Conservation (phyloP, 176 grass and related monocot genomes). For the Phragmites australis region DNA sequence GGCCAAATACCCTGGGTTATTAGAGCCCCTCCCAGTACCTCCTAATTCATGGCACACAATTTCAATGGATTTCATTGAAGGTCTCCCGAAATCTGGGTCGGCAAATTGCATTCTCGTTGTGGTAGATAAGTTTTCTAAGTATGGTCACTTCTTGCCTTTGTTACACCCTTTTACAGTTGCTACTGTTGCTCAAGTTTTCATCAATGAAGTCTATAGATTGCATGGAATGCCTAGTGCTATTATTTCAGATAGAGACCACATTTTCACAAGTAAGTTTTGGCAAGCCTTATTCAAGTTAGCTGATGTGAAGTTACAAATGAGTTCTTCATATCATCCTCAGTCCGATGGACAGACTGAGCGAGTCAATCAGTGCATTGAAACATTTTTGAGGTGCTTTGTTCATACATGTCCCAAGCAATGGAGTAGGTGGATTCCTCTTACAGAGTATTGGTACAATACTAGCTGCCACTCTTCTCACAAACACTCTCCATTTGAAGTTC, state of each 20-base stretch:
- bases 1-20: not conserved
- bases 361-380: not conserved
- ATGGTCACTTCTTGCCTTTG: not conserved
- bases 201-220: not conserved
- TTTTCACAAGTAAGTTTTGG: not conserved
- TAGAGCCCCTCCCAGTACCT: not conserved
- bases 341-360: not conserved
- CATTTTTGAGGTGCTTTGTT: not conserved
- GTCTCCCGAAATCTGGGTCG: not conserved
- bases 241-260: not conserved
- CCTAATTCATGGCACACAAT: not conserved
- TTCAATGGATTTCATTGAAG: not conserved
- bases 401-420: not conserved
- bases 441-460: not conserved
- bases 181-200: not conserved
- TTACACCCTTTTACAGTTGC: not conserved
- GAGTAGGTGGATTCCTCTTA: accelerated
- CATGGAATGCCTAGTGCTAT: not conserved
- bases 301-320: not conserved
- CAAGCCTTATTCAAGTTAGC: not conserved
- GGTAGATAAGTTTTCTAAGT: not conserved
- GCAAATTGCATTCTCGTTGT: not conserved
- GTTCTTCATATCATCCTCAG: not conserved
- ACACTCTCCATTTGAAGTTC: not conserved
- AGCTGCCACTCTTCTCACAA: not conserved